These are phyloP conservation scores for Pyrenophora tritici-repentis DNA, from an alignment of 2,329 filamentous ascomycete genomes.

Conservation along the genomic window DNA sequence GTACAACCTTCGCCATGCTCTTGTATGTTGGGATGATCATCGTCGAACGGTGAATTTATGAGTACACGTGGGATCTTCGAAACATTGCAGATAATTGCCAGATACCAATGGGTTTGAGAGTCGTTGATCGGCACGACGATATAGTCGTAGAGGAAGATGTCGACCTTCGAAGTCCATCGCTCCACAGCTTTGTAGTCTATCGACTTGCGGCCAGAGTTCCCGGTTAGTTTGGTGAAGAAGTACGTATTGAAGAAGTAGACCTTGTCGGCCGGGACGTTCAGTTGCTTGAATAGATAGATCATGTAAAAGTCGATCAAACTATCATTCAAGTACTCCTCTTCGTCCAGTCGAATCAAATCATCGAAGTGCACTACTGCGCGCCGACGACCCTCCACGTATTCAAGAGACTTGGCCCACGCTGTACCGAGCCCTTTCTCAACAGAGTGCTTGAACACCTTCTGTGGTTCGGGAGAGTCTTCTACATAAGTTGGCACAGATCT, in stretches of 20 bases:
- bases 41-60: slow-evolving; percentile 17
- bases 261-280: slow-evolving; percentile 57
- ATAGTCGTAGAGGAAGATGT: slow-evolving; percentile 85
- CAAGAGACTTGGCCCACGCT: slow-evolving; percentile 55
- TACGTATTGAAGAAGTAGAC: slow-evolving; percentile 93
- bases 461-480: not conserved
- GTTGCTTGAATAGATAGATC: slow-evolving; percentile 53
- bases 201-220: slow-evolving; percentile 57
- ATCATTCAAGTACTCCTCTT: slow-evolving; percentile 88
- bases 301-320: slow-evolving; percentile 90
- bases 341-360: slow-evolving; percentile 79
- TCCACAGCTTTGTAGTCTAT: slow-evolving; percentile 87
- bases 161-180: slow-evolving; percentile 83
- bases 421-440: slow-evolving; percentile 31
- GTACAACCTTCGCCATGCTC: not conserved
- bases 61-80: slow-evolving; percentile 59
- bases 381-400: slow-evolving; percentile 65
- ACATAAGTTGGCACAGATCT: slow-evolving; percentile 8
- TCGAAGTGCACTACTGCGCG: slow-evolving; percentile 69
- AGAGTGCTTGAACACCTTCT: slow-evolving; percentile 25
- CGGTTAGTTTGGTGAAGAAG: slow-evolving; percentile 78
- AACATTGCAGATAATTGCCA: slow-evolving; percentile 93
- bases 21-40: not conserved
- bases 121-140: slow-evolving; percentile 93
- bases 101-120: slow-evolving; percentile 77